Percentiles rank a stretch among this genome's conserved stretches.
Conservation (phyloP, 192 early-diverging fungal genomes). For the Obelidium mucronatum region DNA sequence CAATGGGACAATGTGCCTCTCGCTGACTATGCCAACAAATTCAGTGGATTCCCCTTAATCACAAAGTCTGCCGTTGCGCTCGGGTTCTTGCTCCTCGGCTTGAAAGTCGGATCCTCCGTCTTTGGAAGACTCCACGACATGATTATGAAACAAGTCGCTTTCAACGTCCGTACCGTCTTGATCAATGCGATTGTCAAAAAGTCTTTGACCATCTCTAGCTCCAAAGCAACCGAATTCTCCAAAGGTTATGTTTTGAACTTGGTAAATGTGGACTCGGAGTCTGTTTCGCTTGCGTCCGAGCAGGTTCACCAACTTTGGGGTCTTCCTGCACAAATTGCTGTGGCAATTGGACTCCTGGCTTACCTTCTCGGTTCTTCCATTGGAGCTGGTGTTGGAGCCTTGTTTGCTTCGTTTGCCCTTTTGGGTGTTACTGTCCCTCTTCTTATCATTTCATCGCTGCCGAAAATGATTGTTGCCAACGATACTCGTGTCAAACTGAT, state of each 20-base stretch:
- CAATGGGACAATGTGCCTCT: background rate
- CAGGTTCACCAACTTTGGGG: background rate
- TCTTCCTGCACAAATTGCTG: conserved; percentile 22
- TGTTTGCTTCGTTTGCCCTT: background rate
- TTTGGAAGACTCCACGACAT: background rate
- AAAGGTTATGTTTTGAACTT: conserved; percentile 35
- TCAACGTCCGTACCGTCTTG: conserved; percentile 29
- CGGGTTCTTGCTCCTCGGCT: conserved; percentile 1
- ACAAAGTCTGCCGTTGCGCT: background rate
- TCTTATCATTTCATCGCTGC: conserved; percentile 16
- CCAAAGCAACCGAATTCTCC: background rate
- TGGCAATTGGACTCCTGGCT: conserved; percentile 17
- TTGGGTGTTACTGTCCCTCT: conserved; percentile 26
- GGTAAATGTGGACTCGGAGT: conserved; percentile 36
- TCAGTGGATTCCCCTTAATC: conserved; percentile 13
- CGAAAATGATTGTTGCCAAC: background rate
- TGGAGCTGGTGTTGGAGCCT: conserved; percentile 15
- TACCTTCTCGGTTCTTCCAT: conserved; percentile 29
- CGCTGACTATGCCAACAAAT: background rate
- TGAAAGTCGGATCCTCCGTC: background rate
- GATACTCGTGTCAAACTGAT: conserved; percentile 45
- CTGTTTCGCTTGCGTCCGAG: conserved; percentile 1
- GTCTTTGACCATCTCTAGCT: background rate
- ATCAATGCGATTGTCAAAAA: conserved; percentile 17
- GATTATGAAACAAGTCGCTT: conserved; percentile 6